These are phyloP conservation scores for Scolecobasidium constrictum DNA, from an alignment of 2,329 filamentous ascomycete species.

Conservation along the genomic window DNA sequence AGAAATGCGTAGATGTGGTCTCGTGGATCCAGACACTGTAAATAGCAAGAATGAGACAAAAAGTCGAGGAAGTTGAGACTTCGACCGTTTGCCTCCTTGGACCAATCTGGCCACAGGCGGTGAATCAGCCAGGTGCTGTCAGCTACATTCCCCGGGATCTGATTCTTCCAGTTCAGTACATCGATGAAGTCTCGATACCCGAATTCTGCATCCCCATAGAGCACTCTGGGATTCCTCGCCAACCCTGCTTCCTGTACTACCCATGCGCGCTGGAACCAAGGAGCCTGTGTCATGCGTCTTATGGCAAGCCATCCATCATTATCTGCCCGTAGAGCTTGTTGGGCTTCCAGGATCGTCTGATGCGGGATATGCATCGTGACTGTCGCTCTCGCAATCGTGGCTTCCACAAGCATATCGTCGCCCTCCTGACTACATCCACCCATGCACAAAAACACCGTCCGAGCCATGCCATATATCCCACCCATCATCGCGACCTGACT, in stretches of 20 bases:
- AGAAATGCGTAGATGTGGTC: slow-evolving; percentile 6
- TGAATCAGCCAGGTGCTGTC: neutral
- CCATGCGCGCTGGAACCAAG: neutral
- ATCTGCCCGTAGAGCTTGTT: no score
- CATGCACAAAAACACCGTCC: slow-evolving; percentile 8
- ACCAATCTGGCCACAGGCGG: neutral
- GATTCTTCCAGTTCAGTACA: neutral
- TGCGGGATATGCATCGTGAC: neutral
- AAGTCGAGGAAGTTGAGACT: neutral
- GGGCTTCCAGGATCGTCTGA: no score
- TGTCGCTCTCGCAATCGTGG: neutral
- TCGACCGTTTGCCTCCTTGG: neutral
- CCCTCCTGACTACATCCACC: no score
- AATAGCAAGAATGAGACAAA: slow-evolving; percentile 1
- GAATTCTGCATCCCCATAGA: neutral
- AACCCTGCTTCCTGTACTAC: neutral
- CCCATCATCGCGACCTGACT: slow-evolving; percentile 10
- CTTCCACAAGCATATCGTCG: neutral
- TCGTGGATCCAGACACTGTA: neutral
- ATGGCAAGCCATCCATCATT: neutral
- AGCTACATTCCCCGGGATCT: neutral
- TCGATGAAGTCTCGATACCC: neutral
- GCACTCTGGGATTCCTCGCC: neutral
- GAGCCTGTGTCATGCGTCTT: neutral
- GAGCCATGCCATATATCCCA: neutral